Percentiles rank a stretch among this genome's conserved stretches.
Evolutionary conservation across 257 asterid genomes (phyloP).

Genomic region (Solanum chaucha): DNA sequence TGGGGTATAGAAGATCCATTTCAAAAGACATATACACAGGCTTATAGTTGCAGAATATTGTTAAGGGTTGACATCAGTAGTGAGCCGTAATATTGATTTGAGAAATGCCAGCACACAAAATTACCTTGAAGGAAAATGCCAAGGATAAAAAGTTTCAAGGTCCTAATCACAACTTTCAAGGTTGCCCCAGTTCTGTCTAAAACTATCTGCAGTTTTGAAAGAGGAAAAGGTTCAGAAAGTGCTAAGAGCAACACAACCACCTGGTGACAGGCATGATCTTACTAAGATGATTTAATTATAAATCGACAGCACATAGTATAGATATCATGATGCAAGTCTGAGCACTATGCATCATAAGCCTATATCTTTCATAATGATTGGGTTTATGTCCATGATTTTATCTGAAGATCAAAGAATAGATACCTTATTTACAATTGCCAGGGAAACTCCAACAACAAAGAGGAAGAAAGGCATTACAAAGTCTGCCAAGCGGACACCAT

Average conservation of each 20-base stretch:
- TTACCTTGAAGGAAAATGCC: constrained; percentile 88
- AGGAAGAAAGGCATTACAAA: constrained; percentile 94
- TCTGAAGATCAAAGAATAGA: neutral
- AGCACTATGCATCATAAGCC: neutral
- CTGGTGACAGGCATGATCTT: neutral
- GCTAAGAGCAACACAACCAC: neutral
- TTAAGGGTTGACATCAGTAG: neutral
- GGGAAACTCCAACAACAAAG: constrained; percentile 71
- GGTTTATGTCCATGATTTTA: neutral
- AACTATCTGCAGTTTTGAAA: constrained; percentile 36
- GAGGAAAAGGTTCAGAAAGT: neutral
- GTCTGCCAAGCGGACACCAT: constrained; percentile 81
- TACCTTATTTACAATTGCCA: constrained; percentile 69
- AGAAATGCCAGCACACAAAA: neutral
- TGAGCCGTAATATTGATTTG: neutral
- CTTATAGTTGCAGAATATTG: neutral
- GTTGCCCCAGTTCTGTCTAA: constrained; percentile 45
- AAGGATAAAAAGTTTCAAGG: constrained; percentile 52
- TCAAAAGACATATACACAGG: neutral
- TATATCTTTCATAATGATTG: neutral
- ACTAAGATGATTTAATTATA: neutral
- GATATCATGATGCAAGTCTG: neutral
- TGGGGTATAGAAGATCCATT: neutral
- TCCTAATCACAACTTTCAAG: constrained; percentile 47
- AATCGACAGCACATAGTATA: neutral